Conservation (phyloP, 225 moss, liverwort and hornwort genomes). For the Polytrichum commune region DNA sequence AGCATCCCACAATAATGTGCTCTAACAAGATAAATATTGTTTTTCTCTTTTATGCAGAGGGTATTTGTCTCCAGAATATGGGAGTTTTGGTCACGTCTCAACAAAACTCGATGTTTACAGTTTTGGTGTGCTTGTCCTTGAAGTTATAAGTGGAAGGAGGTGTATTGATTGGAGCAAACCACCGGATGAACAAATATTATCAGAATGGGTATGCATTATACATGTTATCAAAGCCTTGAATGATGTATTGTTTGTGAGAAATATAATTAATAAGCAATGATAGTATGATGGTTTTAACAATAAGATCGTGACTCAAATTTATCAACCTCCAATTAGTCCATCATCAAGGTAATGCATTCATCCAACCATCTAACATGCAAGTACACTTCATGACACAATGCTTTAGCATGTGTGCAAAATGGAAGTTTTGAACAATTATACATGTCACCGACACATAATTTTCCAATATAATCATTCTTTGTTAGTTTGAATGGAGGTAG, state of each 20-base stretch:
- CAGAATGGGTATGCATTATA: conserved; percentile 3
- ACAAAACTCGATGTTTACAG: conserved; percentile 13
- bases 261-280: not conserved
- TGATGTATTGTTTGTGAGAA: not conserved
- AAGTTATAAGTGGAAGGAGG: conserved; percentile 11
- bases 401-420: not conserved
- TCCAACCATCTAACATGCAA: not conserved
- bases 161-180: not conserved
- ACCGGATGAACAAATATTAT: not conserved
- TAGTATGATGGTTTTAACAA: not conserved
- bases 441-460: too few relatives aligned
- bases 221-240: not conserved
- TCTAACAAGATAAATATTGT: not conserved
- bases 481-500: too few relatives aligned
- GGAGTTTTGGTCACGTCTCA: not conserved
- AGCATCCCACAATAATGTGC: not conserved
- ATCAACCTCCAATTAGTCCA: not conserved
- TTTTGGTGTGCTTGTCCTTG: conserved; percentile 11
- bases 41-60: not conserved
- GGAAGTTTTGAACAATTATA: too few relatives aligned
- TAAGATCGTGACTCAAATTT: not conserved
- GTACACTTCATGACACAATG: not conserved
- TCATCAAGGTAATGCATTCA: not conserved
- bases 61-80: conserved; percentile 11
- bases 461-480: too few relatives aligned